Evolutionary conservation across 192 early-diverging fungal genomes (phyloP).

Genomic region (Radiomyces spectabilis): DNA sequence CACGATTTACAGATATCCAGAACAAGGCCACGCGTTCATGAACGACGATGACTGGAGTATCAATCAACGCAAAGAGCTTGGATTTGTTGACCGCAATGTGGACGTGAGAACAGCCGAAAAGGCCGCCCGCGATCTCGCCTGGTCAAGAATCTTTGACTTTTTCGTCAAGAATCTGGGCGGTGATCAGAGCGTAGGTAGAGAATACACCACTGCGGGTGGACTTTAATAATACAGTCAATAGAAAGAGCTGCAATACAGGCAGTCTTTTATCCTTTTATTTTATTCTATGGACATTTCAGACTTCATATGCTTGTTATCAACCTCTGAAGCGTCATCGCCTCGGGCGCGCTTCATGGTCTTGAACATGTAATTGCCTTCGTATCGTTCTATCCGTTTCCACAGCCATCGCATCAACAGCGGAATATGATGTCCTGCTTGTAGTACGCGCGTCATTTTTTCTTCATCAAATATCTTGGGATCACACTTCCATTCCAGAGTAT

Average conservation of each 20-base stretch:
- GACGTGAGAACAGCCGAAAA: not conserved
- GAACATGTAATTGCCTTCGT: too few species aligned
- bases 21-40: conserved; percentile 16
- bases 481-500: conserved; percentile 1
- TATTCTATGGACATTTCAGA: too few species aligned
- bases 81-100: not conserved
- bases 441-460: conserved; percentile 13
- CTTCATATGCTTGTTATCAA: too few species aligned
- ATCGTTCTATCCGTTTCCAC: conserved; percentile 3
- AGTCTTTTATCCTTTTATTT: too few species aligned
- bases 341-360: too few species aligned
- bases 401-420: conserved; percentile 12
- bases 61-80: conserved; percentile 6
- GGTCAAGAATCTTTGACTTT: conserved; percentile 5
- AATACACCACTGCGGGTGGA: too few species aligned
- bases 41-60: conserved; percentile 6
- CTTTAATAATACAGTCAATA: too few species aligned
- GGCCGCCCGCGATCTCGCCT: not conserved
- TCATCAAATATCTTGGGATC: conserved; percentile 16
- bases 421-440: conserved; percentile 9
- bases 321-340: too few species aligned
- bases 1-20: conserved; percentile 6
- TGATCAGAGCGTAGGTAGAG: too few species aligned
- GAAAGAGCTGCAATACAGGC: too few species aligned
- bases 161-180: not conserved